Evolutionary conservation across 192 early-diverging fungal genomes (phyloP), one percentile per base, ranked within the genome.

Genomic region (Linnemannia hyalina): DNA sequence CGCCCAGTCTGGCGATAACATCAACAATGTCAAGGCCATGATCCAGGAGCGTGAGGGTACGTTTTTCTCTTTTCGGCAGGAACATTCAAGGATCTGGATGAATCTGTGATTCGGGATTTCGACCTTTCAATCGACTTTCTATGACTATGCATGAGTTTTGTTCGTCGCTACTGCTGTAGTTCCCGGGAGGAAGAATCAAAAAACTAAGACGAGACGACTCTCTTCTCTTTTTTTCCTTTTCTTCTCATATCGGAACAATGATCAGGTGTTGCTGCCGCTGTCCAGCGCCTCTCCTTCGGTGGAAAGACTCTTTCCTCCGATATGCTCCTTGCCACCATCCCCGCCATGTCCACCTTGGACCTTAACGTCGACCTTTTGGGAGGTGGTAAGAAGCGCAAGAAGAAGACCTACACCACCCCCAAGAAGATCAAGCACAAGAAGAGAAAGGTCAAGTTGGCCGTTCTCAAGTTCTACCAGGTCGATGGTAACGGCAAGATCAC

Each of bases 401-500:
- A 99, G 97, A 99, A 99, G 98, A 96, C 94, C 80, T 99, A 99
- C 96, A 99, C 98, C 83, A 99, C 98, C 81, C 98, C 98, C 92
- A 99, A 99, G 96, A 99, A 99, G 95, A 97, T 97, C 88, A 95
- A 97, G 90, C 97, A 99, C 94, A 99, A 99, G 96, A 93, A 94
- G 90, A 97, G 97, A 95, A 99, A 99, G 94, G 97, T 99, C 90
- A 99, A 99, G 94, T 93, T 99, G 86, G 96, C 98, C 65, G 96
- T 99, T 89, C 94, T 99, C 88, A 98, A 99, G 95, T 98, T 94
- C 96, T 99, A 99, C 95, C 98, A 99, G 95, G 98, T 99, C 80
- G 98, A 99, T 80, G 95, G 95, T 88, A 94, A 96, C 89, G 97
- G 97, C 83, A 98, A 98, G 94, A 95, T 99, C 91, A 98, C 98